A percentile compares a stretch with the other conserved stretches of the same genome.
phyloP scores from a whole-genome alignment of 1,284 basidiomycete genomes.

The Apiotrichum akiyoshidainum region DNA sequence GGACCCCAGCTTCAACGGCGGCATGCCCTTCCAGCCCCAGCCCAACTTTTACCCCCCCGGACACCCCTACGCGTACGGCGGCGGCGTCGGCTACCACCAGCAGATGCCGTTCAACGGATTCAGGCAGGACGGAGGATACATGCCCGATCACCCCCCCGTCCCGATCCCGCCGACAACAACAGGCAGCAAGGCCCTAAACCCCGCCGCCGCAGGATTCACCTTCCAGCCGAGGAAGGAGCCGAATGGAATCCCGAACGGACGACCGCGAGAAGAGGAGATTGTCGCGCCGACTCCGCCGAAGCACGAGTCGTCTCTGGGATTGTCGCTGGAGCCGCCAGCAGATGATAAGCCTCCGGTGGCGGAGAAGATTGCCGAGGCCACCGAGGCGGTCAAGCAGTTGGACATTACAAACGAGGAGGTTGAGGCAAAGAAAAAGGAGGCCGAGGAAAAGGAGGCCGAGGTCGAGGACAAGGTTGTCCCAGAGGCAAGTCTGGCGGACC shows the following conservation, averaged over 20 bases:
- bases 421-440: neutral
- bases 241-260: slow-evolving; percentile 11
- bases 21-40: slow-evolving; percentile 16
- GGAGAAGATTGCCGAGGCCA: neutral
- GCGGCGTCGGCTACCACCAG: slow-evolving; percentile 37
- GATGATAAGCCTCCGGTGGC: neutral
- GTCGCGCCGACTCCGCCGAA: slow-evolving; percentile 10
- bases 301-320: slow-evolving; percentile 12
- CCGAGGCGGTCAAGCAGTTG: neutral
- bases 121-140: slow-evolving; percentile 14
- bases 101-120: slow-evolving; percentile 16
- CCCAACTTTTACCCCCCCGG: slow-evolving; percentile 33
- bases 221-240: slow-evolving; percentile 18
- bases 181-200: slow-evolving; percentile 34
- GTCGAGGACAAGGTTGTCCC: neutral
- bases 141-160: slow-evolving; percentile 3
- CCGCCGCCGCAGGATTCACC: slow-evolving; percentile 43
- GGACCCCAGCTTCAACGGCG: slow-evolving; percentile 9
- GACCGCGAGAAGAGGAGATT: slow-evolving; percentile 7
- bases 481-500: neutral
- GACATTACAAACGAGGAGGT: neutral
- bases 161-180: neutral
- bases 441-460: neutral
- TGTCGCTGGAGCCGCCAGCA: slow-evolving; percentile 15
- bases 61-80: slow-evolving; percentile 46